Percentiles rank a stretch among this genome's conserved stretches.
phyloP scores from a whole-genome alignment of 2,329 filamentous ascomycete genomes.

The Tympanopsis confertula region DNA sequence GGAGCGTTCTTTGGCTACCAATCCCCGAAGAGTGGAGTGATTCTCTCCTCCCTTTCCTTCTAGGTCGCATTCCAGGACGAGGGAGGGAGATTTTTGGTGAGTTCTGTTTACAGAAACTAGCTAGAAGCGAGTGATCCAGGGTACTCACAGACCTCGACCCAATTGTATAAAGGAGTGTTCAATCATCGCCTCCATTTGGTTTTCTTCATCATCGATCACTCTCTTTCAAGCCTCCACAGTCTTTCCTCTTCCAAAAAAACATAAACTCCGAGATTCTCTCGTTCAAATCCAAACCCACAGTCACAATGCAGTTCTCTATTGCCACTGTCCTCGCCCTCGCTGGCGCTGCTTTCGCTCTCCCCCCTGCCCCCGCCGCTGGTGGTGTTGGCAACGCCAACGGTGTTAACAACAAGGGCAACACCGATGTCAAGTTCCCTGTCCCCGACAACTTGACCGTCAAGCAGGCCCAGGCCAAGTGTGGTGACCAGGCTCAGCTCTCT shows the following conservation, averaged over 20 bases:
- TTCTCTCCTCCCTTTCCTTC: too few relatives aligned
- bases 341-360: slow-evolving; percentile 16
- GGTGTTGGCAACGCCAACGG: slow-evolving; percentile 12
- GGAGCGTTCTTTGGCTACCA: too few relatives aligned
- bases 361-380: slow-evolving; percentile 9
- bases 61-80: too few relatives aligned
- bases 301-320: slow-evolving; percentile 23
- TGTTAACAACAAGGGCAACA: slow-evolving; percentile 17
- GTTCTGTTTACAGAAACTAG: too few relatives aligned
- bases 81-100: too few relatives aligned
- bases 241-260: slow-evolving; percentile 4
- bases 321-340: slow-evolving; percentile 19
- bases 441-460: not conserved
- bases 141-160: not conserved
- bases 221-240: slow-evolving; percentile 15
- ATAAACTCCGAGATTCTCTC: slow-evolving; percentile 11
- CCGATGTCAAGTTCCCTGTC: slow-evolving; percentile 15
- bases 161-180: slow-evolving; percentile 18
- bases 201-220: slow-evolving; percentile 13
- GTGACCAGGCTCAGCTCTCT: not conserved
- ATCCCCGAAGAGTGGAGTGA: too few relatives aligned
- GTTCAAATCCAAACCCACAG: slow-evolving; percentile 15
- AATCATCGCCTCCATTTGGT: slow-evolving; percentile 6
- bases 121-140: too few relatives aligned
- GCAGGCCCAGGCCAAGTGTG: not conserved